phyloP scores from a whole-genome alignment of 306 rosid species.

The Prunus mira region DNA sequence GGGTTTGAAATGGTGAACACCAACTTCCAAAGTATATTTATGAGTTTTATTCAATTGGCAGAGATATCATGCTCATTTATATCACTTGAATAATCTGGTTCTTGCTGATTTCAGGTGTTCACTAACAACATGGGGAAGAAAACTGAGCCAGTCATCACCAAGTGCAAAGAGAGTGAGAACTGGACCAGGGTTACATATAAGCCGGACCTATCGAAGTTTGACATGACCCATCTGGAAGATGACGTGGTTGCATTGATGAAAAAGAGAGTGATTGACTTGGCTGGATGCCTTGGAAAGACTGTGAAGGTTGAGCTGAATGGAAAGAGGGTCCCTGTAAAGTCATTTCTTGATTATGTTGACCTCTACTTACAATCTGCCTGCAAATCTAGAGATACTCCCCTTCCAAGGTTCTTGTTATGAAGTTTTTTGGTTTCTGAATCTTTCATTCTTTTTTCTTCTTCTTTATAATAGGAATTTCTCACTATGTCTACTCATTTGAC shows the following conservation, averaged over 20 bases:
- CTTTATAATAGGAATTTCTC: conserved; percentile 3
- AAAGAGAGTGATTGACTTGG: conserved; percentile 86
- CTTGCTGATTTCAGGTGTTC: conserved; percentile 51
- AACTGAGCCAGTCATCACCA: conserved; percentile 63
- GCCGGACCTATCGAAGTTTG: conserved; percentile 80
- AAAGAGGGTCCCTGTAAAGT: conserved; percentile 44
- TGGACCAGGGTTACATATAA: conserved; percentile 94
- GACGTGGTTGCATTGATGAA: conserved; percentile 94
- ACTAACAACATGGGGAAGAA: conserved; percentile 77
- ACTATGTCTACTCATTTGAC: conserved; percentile 7
- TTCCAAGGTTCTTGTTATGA: conserved; percentile 54
- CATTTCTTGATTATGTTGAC: conserved; percentile 77
- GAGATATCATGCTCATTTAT: background rate
- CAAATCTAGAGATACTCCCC: conserved; percentile 39
- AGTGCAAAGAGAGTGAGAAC: conserved; percentile 73
- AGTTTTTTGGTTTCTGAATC: background rate
- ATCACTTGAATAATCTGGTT: background rate
- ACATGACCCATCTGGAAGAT: conserved; percentile 81
- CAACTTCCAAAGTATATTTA: background rate
- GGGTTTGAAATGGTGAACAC: background rate
- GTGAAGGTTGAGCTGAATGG: conserved; percentile 93
- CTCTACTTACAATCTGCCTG: conserved; percentile 69
- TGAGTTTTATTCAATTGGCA: background rate
- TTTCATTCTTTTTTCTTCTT: background rate
- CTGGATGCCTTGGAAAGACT: conserved; percentile 88